Conservation (phyloP, 805 yeast species). For the Huiozyma naganishii region DNA sequence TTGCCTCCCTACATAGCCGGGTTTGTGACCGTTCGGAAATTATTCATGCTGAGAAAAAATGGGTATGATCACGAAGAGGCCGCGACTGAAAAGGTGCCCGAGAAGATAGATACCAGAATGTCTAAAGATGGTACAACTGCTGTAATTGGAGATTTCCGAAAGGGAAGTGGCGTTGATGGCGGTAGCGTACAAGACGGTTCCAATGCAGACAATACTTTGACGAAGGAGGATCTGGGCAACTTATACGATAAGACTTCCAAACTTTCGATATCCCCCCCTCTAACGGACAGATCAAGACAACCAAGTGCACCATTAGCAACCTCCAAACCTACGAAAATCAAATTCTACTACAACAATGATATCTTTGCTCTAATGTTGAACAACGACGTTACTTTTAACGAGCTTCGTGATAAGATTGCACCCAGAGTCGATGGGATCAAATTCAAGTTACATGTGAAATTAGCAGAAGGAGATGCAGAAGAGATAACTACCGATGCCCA, state of each 20-base stretch:
- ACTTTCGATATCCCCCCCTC: slow-evolving; percentile 11
- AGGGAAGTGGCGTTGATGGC: background rate
- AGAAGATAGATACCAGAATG: background rate
- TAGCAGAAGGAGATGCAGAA: slow-evolving; percentile 24
- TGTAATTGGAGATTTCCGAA: background rate
- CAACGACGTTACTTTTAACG: slow-evolving; percentile 36
- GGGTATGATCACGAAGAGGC: slow-evolving; percentile 25
- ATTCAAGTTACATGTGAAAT: slow-evolving; percentile 29
- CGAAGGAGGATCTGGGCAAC: slow-evolving; percentile 22
- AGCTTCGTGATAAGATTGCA: slow-evolving; percentile 39
- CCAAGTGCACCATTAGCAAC: slow-evolving; percentile 22
- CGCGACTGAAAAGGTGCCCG: background rate
- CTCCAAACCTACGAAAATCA: slow-evolving; percentile 39
- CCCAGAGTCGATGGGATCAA: slow-evolving; percentile 36
- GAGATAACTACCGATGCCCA: slow-evolving; percentile 28
- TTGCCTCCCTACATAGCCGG: slow-evolving; percentile 71
- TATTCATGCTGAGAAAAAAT: slow-evolving; percentile 47
- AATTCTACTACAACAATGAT: slow-evolving; percentile 71
- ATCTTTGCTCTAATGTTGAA: slow-evolving; percentile 62
- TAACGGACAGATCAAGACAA: slow-evolving; percentile 17
- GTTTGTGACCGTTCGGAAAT: slow-evolving; percentile 52
- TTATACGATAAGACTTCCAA: slow-evolving; percentile 20
- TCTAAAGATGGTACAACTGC: slow-evolving; percentile 7
- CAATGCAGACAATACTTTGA: slow-evolving; percentile 24
- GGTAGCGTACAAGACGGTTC: background rate